Percentiles rank a stretch among this genome's conserved stretches.
Evolutionary conservation across 768 basidiomycete genomes (phyloP).

Genomic region (Suillus clintonianus): DNA sequence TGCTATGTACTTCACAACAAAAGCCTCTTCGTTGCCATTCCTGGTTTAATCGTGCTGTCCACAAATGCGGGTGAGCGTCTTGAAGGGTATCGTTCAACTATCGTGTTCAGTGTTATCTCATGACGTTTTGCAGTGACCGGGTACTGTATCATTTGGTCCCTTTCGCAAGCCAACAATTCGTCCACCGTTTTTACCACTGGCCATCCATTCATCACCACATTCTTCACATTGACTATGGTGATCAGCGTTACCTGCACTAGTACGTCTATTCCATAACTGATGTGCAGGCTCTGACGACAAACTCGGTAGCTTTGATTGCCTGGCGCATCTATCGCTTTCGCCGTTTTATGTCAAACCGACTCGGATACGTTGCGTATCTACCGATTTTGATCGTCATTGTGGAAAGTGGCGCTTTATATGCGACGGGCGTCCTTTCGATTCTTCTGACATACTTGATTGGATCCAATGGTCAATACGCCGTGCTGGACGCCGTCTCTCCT

Average conservation of each 20-base stretch:
- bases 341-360: background rate
- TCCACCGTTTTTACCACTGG: background rate
- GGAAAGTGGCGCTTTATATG: slow-evolving; percentile 8
- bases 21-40: too few species aligned
- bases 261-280: too few species aligned
- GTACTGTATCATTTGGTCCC: background rate
- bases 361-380: background rate
- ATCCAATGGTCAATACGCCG: slow-evolving; percentile 4
- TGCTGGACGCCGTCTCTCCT: background rate
- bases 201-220: too few species aligned
- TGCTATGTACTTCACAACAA: too few species aligned
- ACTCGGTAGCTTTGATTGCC: background rate
- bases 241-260: too few species aligned
- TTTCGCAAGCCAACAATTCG: background rate
- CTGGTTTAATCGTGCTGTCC: too few species aligned
- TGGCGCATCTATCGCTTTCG: slow-evolving; percentile 7
- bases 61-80: too few species aligned
- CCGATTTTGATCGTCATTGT: slow-evolving; percentile 7
- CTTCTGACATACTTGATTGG: background rate
- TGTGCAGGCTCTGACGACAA: background rate
- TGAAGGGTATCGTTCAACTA: too few species aligned
- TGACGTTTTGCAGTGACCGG: too few species aligned
- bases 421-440: slow-evolving; percentile 1
- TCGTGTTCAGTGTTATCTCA: too few species aligned
- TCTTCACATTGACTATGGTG: too few species aligned